A percentile compares a stretch with the other conserved stretches of the same genome.
Evolutionary conservation across 2,329 filamentous ascomycete genomes (phyloP).

Genomic region (Shiraia bambusicola): DNA sequence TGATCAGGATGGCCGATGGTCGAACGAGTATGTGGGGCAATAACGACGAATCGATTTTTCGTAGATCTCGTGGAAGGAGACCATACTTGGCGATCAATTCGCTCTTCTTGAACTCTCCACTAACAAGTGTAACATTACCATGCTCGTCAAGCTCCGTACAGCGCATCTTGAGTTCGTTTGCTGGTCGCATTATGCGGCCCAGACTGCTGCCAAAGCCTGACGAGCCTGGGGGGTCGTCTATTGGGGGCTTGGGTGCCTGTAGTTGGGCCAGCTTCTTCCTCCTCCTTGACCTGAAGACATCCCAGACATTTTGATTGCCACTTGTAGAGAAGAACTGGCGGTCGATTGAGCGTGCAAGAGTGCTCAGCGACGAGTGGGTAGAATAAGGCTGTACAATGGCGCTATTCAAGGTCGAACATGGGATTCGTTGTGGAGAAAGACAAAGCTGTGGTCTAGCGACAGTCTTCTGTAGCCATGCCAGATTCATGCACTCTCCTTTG

Average conservation of each 20-base stretch:
- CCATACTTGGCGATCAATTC: conserved; percentile 98
- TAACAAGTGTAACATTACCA: conserved; percentile 87
- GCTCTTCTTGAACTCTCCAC: conserved; percentile 95
- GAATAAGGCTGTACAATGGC: not conserved
- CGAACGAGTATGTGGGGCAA: conserved; percentile 94
- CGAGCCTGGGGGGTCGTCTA: conserved; percentile 55
- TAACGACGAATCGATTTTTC: conserved; percentile 96
- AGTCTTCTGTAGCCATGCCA: not conserved
- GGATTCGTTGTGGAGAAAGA: conserved; percentile 1
- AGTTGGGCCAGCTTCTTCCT: conserved; percentile 49
- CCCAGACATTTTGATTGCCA: conserved; percentile 20
- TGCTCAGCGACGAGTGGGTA: not conserved
- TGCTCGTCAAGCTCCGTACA: conserved; percentile 95
- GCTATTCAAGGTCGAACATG: conserved; percentile 2
- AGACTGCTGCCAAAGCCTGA: conserved; percentile 48
- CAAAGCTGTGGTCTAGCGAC: conserved; percentile 5
- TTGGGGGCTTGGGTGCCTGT: conserved; percentile 59
- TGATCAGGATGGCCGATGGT: conserved; percentile 89
- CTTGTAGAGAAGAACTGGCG: conserved; percentile 14
- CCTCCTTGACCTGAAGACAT: conserved; percentile 31
- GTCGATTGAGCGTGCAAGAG: not conserved
- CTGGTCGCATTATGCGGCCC: conserved; percentile 73
- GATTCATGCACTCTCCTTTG: conserved; percentile 2
- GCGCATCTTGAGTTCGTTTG: conserved; percentile 79
- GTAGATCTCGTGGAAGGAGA: conserved; percentile 86